Evolutionary conservation across 202 grass and related monocot genomes (phyloP), one percentile per base, ranked within the genome.

Genomic region (Setaria italica): DNA sequence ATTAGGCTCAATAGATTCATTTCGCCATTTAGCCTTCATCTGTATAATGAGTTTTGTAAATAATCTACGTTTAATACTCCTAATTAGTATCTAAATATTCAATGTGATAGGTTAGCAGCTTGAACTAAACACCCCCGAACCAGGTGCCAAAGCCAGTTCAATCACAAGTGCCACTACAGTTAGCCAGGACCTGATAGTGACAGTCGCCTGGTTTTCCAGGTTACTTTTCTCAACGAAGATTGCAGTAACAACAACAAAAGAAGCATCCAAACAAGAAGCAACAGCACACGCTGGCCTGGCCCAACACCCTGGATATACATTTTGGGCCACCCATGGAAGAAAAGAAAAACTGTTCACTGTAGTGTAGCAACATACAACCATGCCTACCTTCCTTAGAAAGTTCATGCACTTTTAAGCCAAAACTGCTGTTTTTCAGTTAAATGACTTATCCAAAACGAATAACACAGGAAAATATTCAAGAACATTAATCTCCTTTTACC

Each of bases 241-340:
- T 74, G 71, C 48, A 30, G 69, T 54, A 75, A 53, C 10, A n/a
- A 13, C 33, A 57, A 62, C 49, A 83, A 70, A 47, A 54, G 16
- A 47, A 54, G 16, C 80, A 79, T 7, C 43, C 42, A 48, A 34
- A 12, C 58, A 47, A 62, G 29, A 60, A 60, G 53, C 54, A 73
- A 49, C 69, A 58, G 4, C 39, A 62, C 39, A 47, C 41, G 19
- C 67, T 21, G 64, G 5, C 46, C 15, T 50, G 54, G 32, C 43
- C 74, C 54, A 49, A 12, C 17, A 57, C 8, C 8, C 6, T 2
- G 4, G 54, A 30, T 6, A 45, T 1, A 47, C 19, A 65, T 41
- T 72, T 72, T 34, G 54, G 70, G 2, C 64, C 54, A 43, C 33
- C 35, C 2, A 54, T 16, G 29, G 20, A 43, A 19, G 11, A 78